Evolutionary conservation across 164 flowering plant species (phyloP).

Genomic region (Chloranthus sessilifolius): DNA sequence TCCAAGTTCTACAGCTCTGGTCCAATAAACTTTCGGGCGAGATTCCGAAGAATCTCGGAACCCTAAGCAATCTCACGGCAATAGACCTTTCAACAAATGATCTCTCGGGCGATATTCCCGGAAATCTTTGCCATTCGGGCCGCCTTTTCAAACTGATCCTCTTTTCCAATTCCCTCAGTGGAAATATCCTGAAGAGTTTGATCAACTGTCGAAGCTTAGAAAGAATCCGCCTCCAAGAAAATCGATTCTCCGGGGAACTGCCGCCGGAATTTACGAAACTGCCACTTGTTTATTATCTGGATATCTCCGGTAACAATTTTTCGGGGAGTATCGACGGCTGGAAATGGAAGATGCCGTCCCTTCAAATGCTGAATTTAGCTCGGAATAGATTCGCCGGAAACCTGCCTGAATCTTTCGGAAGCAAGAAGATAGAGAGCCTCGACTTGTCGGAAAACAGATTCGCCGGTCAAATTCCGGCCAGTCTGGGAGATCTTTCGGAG

Average conservation of each 20-base stretch:
- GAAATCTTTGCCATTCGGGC: slow-evolving; percentile 44
- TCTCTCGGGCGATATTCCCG: slow-evolving; percentile 66
- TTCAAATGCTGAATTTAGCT: slow-evolving; percentile 65
- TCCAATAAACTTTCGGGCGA: slow-evolving; percentile 59
- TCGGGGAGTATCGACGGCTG: slow-evolving; percentile 40
- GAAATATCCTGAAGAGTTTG: slow-evolving; percentile 42
- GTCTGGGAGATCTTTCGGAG: slow-evolving; percentile 41
- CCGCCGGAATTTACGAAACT: slow-evolving; percentile 41
- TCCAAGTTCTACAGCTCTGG: slow-evolving; percentile 76
- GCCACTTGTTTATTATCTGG: slow-evolving; percentile 66
- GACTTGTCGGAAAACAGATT: slow-evolving; percentile 68
- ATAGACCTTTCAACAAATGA: slow-evolving; percentile 77
- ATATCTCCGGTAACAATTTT: slow-evolving; percentile 56
- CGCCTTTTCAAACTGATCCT: slow-evolving; percentile 67
- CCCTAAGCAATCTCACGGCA: slow-evolving; percentile 45
- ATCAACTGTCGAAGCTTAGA: slow-evolving; percentile 51
- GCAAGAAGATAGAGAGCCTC: slow-evolving; percentile 36
- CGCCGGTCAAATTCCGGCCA: slow-evolving; percentile 43
- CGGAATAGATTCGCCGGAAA: slow-evolving; percentile 48
- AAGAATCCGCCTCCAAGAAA: slow-evolving; percentile 67
- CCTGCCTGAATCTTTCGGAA: slow-evolving; percentile 54
- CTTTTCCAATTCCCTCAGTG: slow-evolving; percentile 64
- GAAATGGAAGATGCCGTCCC: slow-evolving; percentile 61
- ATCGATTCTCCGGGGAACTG: slow-evolving; percentile 51
- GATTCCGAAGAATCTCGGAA: slow-evolving; percentile 63